Conservation (phyloP, 2,329 filamentous ascomycete species). For the Xylariales sp. region DNA sequence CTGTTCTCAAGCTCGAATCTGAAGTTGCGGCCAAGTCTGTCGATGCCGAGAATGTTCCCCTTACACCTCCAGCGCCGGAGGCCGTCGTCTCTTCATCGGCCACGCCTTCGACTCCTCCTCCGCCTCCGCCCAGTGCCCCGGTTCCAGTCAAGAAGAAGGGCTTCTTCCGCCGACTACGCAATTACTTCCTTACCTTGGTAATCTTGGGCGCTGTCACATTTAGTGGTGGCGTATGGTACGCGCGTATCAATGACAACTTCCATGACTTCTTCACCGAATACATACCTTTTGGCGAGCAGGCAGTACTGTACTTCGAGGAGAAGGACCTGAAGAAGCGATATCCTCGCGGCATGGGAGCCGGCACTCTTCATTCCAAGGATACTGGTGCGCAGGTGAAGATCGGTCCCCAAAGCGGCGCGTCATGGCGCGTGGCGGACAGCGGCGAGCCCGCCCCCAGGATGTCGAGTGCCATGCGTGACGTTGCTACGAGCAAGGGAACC, state of each 20-base stretch:
- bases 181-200: constrained; percentile 71
- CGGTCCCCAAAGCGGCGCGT: constrained; percentile 78
- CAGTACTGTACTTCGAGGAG: constrained; percentile 93
- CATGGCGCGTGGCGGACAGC: constrained; percentile 45
- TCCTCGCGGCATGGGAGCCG: constrained; percentile 40
- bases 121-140: constrained; percentile 28
- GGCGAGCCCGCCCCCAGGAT: constrained; percentile 22
- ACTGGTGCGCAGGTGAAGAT: constrained; percentile 73
- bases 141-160: constrained; percentile 54
- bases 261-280: constrained; percentile 99
- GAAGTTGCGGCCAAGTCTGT: constrained; percentile 34
- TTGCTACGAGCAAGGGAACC: constrained; percentile 21
- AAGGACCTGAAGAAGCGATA: constrained; percentile 87
- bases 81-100: constrained; percentile 23
- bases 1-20: constrained; percentile 29
- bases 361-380: constrained; percentile 47
- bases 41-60: constrained; percentile 32
- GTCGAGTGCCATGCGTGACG: constrained; percentile 23
- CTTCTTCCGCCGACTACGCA: constrained; percentile 67
- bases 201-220: constrained; percentile 76
- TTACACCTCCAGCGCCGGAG: constrained; percentile 35
- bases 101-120: constrained; percentile 30
- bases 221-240: constrained; percentile 85
- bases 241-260: constrained; percentile 92
- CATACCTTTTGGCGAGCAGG: constrained; percentile 88